A percentile compares a stretch with the other conserved stretches of the same genome.
These are phyloP conservation scores for Colletotrichum sp. DNA, from an alignment of 2,329 filamentous ascomycete genomes.

Conservation along the genomic window DNA sequence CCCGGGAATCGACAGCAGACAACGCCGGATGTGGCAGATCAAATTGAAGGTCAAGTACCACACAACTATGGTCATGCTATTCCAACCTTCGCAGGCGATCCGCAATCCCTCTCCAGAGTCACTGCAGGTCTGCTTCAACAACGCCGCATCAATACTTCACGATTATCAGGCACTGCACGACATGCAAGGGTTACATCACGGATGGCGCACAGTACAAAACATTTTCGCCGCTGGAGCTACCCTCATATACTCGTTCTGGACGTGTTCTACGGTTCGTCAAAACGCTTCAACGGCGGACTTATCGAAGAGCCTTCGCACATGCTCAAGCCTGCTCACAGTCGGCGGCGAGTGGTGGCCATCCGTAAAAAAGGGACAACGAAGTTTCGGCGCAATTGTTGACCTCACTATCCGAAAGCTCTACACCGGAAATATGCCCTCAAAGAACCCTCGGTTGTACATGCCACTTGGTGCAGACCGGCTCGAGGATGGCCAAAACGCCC, in stretches of 20 bases:
- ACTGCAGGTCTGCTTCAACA: slow-evolving; percentile 33
- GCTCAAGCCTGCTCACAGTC: slow-evolving; percentile 40
- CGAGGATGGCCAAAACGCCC: neutral
- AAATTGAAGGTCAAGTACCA: slow-evolving; percentile 37
- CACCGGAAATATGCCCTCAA: slow-evolving; percentile 9
- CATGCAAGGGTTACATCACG: slow-evolving; percentile 32
- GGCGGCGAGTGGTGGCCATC: slow-evolving; percentile 46
- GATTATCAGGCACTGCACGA: slow-evolving; percentile 35
- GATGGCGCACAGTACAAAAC: slow-evolving; percentile 41
- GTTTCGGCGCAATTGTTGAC: slow-evolving; percentile 33
- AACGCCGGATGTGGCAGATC: slow-evolving; percentile 24
- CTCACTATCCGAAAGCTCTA: slow-evolving; percentile 26
- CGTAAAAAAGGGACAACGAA: slow-evolving; percentile 33
- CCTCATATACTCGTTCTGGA: slow-evolving; percentile 42
- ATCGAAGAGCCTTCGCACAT: slow-evolving; percentile 29
- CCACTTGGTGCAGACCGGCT: neutral
- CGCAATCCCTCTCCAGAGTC: slow-evolving; percentile 31
- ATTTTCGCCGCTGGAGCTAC: slow-evolving; percentile 41
- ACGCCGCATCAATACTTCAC: slow-evolving; percentile 25
- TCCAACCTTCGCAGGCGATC: slow-evolving; percentile 40
- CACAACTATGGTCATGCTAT: slow-evolving; percentile 34
- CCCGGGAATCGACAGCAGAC: slow-evolving; percentile 9
- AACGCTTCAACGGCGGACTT: slow-evolving; percentile 19
- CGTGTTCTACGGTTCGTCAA: slow-evolving; percentile 29
- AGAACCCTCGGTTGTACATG: neutral